Evolutionary conservation across 805 yeast genomes (phyloP).

Genomic region (Saccharomycopsis selenospora): DNA sequence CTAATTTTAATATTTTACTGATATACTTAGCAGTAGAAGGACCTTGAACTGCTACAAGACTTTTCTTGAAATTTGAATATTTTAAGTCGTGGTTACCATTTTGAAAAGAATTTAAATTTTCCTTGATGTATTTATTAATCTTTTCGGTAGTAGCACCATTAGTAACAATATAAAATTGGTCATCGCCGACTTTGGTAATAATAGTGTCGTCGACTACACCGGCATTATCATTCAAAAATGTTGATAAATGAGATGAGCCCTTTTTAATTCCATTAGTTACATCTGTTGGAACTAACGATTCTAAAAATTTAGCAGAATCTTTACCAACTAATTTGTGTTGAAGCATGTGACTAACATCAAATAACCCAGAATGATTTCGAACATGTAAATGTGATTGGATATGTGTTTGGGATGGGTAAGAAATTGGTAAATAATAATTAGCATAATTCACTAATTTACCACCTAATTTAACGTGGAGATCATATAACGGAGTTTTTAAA

Average conservation of each 20-base stretch:
- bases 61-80: slow-evolving; percentile 30
- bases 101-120: slow-evolving; percentile 37
- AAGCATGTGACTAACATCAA: slow-evolving; percentile 96
- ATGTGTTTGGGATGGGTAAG: slow-evolving; percentile 74
- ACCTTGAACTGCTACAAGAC: slow-evolving; percentile 88
- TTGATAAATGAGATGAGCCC: slow-evolving; percentile 67
- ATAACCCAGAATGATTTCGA: slow-evolving; percentile 76
- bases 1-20: slow-evolving; percentile 52
- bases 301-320: slow-evolving; percentile 58
- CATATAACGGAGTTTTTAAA: slow-evolving; percentile 69
- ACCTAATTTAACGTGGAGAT: slow-evolving; percentile 66
- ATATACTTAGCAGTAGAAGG: slow-evolving; percentile 71
- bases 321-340: slow-evolving; percentile 77
- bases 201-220: slow-evolving; percentile 91
- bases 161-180: slow-evolving; percentile 75
- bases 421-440: slow-evolving; percentile 92
- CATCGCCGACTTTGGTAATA: slow-evolving; percentile 63
- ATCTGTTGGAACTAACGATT: slow-evolving; percentile 85
- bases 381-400: slow-evolving; percentile 95
- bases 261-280: slow-evolving; percentile 42
- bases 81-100: slow-evolving; percentile 27
- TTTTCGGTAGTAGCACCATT: slow-evolving; percentile 92
- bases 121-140: slow-evolving; percentile 58
- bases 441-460: slow-evolving; percentile 96
- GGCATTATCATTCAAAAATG: slow-evolving; percentile 65